Conservation (phyloP, 2,329 filamentous ascomycete genomes). For the Immersiporthe knoxdaviesiana region DNA sequence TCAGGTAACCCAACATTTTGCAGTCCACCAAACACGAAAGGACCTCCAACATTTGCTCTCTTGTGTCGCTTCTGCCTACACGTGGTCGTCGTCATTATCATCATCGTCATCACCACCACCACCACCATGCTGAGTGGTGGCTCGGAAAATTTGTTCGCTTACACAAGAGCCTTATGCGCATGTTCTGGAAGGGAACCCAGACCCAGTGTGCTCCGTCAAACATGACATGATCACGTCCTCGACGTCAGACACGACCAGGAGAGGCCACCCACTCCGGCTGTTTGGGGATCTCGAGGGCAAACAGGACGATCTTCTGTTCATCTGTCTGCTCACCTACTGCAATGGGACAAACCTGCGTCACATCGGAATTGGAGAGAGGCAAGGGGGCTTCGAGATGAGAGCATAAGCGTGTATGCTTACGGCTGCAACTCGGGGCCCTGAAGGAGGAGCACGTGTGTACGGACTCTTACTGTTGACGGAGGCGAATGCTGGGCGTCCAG, state of each 20-base stretch:
- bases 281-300: constrained; percentile 10
- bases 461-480: not conserved
- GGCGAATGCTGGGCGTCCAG: constrained; percentile 2
- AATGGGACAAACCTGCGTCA: not conserved
- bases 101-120: too few species aligned
- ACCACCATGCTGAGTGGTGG: constrained; percentile 10
- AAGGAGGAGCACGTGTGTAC: not conserved
- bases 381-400: not conserved
- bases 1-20: constrained; percentile 10
- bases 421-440: not conserved
- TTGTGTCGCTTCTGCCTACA: not conserved
- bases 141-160: not conserved
- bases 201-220: not conserved
- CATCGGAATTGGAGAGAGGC: not conserved
- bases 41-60: constrained; percentile 6
- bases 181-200: not conserved
- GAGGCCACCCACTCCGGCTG: not conserved
- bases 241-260: not conserved
- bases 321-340: not conserved
- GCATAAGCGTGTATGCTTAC: not conserved
- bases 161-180: not conserved
- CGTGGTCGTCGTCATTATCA: constrained; percentile 19
- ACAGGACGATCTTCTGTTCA: not conserved
- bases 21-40: constrained; percentile 18
- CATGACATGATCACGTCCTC: constrained; percentile 6